phyloP scores from a whole-genome alignment of 129 eudicot genomes.

The Artemisia annua region DNA sequence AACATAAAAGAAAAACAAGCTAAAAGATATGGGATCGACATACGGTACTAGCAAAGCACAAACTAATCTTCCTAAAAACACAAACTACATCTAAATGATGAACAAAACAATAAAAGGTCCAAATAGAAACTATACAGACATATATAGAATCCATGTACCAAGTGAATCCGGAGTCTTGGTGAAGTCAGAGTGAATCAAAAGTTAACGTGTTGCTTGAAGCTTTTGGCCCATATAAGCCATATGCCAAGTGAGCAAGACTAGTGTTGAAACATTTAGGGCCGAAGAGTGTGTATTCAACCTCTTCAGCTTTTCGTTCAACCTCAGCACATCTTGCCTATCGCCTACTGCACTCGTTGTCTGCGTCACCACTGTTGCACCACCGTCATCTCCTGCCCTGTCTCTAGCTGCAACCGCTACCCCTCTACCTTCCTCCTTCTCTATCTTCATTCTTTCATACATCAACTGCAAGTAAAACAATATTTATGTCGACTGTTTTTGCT shows the following conservation, averaged over 20 bases:
- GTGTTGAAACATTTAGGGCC: slow-evolving; percentile 46
- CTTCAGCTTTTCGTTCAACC: slow-evolving; percentile 43
- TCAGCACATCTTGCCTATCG: slow-evolving; percentile 22
- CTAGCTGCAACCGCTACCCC: slow-evolving; percentile 30
- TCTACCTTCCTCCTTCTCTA: slow-evolving; percentile 80
- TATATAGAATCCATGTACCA: slow-evolving; percentile 1
- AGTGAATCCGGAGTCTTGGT: background rate
- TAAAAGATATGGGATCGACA: background rate
- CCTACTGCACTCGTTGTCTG: background rate
- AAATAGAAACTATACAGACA: slow-evolving; percentile 11
- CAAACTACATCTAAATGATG: background rate
- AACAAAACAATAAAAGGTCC: slow-evolving; percentile 10
- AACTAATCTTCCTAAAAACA: slow-evolving; percentile 3
- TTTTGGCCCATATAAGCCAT: slow-evolving; percentile 54
- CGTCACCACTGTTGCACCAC: slow-evolving; percentile 15
- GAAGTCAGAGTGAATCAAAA: background rate
- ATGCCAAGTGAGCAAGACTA: slow-evolving; percentile 71
- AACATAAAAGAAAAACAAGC: background rate
- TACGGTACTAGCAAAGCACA: background rate
- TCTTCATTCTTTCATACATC: slow-evolving; percentile 64
- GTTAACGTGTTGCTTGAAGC: slow-evolving; percentile 31
- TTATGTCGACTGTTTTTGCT: background rate
- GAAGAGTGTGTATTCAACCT: slow-evolving; percentile 65
- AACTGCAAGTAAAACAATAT: slow-evolving; percentile 31
- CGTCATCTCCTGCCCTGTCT: slow-evolving; percentile 13